Base-by-base conservation (phyloP, 176 grass and related monocot species). In the Alloteropsis semialata region DNA sequence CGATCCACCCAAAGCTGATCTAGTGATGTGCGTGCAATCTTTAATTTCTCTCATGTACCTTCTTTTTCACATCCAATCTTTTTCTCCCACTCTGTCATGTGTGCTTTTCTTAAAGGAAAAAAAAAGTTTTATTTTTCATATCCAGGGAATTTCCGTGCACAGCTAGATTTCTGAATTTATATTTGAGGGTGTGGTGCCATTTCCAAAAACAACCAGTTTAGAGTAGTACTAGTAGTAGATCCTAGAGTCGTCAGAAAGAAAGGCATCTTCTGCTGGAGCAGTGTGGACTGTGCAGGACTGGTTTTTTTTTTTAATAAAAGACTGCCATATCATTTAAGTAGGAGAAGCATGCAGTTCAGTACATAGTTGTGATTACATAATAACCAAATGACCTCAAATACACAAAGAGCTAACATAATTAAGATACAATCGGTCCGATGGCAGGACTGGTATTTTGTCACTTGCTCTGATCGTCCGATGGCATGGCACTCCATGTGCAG, bases 391-490 rank as follows among this genome's bases (percentile, higher is more conserved):
- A n/a, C n/a, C n/a, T n/a, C n/a, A n/a, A n/a, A n/a, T n/a, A n/a
- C n/a, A n/a, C n/a, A n/a, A n/a, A n/a, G n/a, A n/a, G n/a, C n/a
- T n/a, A n/a, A n/a, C n/a, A n/a, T n/a, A n/a, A n/a, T n/a, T n/a
- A n/a, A n/a, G n/a, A n/a, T n/a, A n/a, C n/a, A n/a, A n/a, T n/a
- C n/a, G n/a, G n/a, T n/a, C n/a, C n/a, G n/a, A n/a, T n/a, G n/a
- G 25, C 59, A 24, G 36, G 59, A 63, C 57, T 43, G 19, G 57
- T 78, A 63, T 30, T 65, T 75, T 75, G 44, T 76, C 82, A 76
- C 49, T 72, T 82, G 12, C 27, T 30, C 55, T n/a, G 34, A 32
- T 22, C 3, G 17, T 65, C 53, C 60, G 3, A 54, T 16, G 45
- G 11, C 51, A 66, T 10, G n/a, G n/a, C 46, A 46, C 51, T 59